phyloP scores from a whole-genome alignment of 768 basidiomycete genomes.

The Cytidiella melzeri region DNA sequence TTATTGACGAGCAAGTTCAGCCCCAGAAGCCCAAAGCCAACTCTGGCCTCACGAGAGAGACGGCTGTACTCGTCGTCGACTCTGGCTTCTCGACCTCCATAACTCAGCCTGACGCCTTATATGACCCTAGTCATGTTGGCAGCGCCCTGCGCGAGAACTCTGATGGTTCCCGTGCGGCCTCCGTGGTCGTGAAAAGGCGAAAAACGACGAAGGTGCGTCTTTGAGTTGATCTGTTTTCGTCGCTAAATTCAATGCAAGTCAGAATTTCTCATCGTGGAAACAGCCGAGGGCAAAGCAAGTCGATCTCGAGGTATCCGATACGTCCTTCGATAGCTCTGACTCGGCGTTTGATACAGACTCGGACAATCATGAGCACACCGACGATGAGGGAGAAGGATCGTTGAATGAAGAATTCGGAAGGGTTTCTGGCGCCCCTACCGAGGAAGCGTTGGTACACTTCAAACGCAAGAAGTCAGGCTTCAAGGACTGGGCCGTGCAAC shows the following conservation, averaged over 20 bases:
- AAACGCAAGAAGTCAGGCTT: conserved; percentile 50
- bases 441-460: conserved; percentile 15
- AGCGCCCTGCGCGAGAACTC: conserved; percentile 60
- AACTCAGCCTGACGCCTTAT: conserved; percentile 11
- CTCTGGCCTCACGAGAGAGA: conserved; percentile 16
- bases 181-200: conserved; percentile 40
- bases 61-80: conserved; percentile 21
- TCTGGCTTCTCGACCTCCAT: conserved; percentile 16
- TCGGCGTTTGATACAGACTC: conserved; percentile 49
- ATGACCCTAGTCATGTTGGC: conserved; percentile 37
- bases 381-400: conserved; percentile 13
- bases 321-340: conserved; percentile 75
- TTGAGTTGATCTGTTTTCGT: not conserved
- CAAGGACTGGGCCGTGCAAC: conserved; percentile 87
- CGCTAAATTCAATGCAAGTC: conserved; percentile 23
- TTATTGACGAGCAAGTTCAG: conserved; percentile 13
- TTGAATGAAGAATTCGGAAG: conserved; percentile 14
- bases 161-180: conserved; percentile 52
- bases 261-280: conserved; percentile 48
- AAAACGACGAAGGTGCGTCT: too few species aligned
- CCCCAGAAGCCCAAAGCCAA: conserved; percentile 17
- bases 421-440: conserved; percentile 14
- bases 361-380: conserved; percentile 20
- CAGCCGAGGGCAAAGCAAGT: conserved; percentile 22
- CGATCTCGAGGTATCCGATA: conserved; percentile 38